Evolutionary conservation across 768 basidiomycete genomes (phyloP).

Genomic region (Cyclocybe cylindracea): DNA sequence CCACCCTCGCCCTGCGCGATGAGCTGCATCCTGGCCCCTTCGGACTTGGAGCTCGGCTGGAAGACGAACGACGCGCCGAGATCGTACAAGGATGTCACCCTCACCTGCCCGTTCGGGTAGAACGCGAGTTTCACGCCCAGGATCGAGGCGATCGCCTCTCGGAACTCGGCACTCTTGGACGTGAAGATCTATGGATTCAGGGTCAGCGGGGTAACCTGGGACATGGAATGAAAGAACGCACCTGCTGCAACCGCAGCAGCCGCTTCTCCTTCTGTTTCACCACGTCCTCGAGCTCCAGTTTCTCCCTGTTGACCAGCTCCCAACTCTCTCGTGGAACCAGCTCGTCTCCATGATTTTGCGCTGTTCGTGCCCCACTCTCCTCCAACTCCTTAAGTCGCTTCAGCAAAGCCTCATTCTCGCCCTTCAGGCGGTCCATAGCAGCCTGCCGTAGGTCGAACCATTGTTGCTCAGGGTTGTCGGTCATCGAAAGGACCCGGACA

Average conservation of each 20-base stretch:
- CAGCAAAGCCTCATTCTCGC: slow-evolving; percentile 84
- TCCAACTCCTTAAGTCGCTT: slow-evolving; percentile 66
- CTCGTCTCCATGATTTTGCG: slow-evolving; percentile 24
- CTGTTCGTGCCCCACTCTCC: slow-evolving; percentile 23
- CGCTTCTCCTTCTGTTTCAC: slow-evolving; percentile 83
- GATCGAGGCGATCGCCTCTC: slow-evolving; percentile 86
- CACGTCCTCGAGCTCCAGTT: slow-evolving; percentile 61
- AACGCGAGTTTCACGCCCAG: slow-evolving; percentile 92
- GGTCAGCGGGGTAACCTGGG: neutral
- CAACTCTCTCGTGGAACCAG: slow-evolving; percentile 80
- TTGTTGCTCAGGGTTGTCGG: slow-evolving; percentile 80
- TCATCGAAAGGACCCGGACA: slow-evolving; percentile 65
- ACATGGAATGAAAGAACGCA: slow-evolving; percentile 19
- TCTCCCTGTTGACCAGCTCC: slow-evolving; percentile 71
- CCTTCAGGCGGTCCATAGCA: slow-evolving; percentile 71
- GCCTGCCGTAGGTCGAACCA: slow-evolving; percentile 78
- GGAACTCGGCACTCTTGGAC: slow-evolving; percentile 87
- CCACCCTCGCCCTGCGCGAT: slow-evolving; percentile 74
- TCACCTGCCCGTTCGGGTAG: slow-evolving; percentile 86
- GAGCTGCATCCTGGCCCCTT: slow-evolving; percentile 64
- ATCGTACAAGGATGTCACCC: slow-evolving; percentile 90
- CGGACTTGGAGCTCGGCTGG: slow-evolving; percentile 49
- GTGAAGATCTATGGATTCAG: slow-evolving; percentile 62
- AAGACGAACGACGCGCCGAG: slow-evolving; percentile 87
- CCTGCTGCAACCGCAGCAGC: slow-evolving; percentile 78